A percentile compares a stretch with the other conserved stretches of the same genome.
phyloP scores from a whole-genome alignment of 2,329 filamentous ascomycete genomes.

The Biscogniauxia sp. region DNA sequence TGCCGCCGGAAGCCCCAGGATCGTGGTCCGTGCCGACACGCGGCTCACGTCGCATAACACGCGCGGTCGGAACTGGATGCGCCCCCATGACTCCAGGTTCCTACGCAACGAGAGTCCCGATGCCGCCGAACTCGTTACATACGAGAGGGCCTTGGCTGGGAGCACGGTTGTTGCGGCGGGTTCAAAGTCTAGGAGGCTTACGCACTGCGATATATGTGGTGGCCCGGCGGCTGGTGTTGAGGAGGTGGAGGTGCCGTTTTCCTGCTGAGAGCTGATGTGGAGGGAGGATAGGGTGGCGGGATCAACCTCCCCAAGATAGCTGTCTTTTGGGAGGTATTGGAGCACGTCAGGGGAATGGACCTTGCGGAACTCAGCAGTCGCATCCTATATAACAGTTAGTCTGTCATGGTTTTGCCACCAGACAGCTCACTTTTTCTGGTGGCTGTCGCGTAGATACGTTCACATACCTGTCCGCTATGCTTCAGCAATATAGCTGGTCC shows the following conservation, averaged over 20 bases:
- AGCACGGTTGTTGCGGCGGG: conserved; percentile 51
- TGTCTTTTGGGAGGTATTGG: conserved; percentile 30
- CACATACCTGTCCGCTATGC: conserved; percentile 31
- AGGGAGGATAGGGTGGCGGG: conserved; percentile 23
- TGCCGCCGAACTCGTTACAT: conserved; percentile 30
- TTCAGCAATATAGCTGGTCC: conserved; percentile 30
- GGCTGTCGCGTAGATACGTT: neutral
- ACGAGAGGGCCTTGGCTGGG: conserved; percentile 52
- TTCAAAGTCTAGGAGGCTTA: conserved; percentile 48
- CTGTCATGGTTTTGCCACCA: neutral
- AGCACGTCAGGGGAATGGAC: conserved; percentile 31
- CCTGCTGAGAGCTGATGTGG: conserved; percentile 6
- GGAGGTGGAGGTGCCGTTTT: neutral
- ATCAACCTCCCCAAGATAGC: conserved; percentile 28
- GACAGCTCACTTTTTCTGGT: neutral
- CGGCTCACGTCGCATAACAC: conserved; percentile 30
- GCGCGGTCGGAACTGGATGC: conserved; percentile 31
- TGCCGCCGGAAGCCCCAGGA: conserved; percentile 26
- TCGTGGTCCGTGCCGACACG: conserved; percentile 20
- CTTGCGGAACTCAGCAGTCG: conserved; percentile 32
- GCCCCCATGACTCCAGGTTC: conserved; percentile 30
- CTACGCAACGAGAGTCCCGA: conserved; percentile 28
- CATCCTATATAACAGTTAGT: conserved; percentile 25
- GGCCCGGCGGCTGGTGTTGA: conserved; percentile 5
- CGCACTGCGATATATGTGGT: conserved; percentile 30